These are phyloP conservation scores for Suillus plorans DNA, from an alignment of 768 basidiomycete genomes.

Conservation along the genomic window DNA sequence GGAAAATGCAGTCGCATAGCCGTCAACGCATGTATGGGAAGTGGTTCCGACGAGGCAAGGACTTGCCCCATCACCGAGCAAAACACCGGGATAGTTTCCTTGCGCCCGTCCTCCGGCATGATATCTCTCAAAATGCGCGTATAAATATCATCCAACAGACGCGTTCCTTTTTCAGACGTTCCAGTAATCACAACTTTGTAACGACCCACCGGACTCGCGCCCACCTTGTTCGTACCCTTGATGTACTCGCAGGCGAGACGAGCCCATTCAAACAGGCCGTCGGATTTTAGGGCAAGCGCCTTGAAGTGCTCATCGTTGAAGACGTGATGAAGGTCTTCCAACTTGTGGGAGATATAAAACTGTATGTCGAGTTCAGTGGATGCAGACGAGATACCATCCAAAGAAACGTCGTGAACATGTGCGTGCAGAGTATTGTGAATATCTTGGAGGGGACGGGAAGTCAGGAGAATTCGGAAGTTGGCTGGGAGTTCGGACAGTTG, in stretches of 20 bases:
- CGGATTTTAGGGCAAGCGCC: neutral
- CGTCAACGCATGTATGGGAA: neutral
- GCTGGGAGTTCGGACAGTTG: neutral
- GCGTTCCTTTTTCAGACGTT: neutral
- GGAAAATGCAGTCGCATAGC: neutral
- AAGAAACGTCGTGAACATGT: neutral
- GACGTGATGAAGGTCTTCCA: neutral
- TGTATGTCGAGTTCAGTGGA: slow-evolving; percentile 6
- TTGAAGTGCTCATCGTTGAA: neutral
- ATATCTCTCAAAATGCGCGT: neutral
- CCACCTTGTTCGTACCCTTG: too few relatives aligned
- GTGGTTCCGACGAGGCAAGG: slow-evolving; percentile 5
- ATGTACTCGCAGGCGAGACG: slow-evolving; percentile 9
- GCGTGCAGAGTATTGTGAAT: slow-evolving; percentile 10
- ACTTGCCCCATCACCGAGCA: slow-evolving; percentile 4
- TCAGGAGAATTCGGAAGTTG: slow-evolving; percentile 16
- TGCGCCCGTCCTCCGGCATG: neutral
- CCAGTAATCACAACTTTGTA: neutral
- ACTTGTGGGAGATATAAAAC: slow-evolving; percentile 1
- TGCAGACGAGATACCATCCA: slow-evolving; percentile 1
- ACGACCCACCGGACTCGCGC: too few relatives aligned
- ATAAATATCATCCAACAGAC: slow-evolving; percentile 9
- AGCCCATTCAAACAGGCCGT: slow-evolving; percentile 12
- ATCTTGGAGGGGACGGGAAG: slow-evolving; percentile 11
- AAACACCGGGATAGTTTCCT: neutral